Conservation (phyloP, 805 yeast species). For the Starmerella potacharoeniae region DNA sequence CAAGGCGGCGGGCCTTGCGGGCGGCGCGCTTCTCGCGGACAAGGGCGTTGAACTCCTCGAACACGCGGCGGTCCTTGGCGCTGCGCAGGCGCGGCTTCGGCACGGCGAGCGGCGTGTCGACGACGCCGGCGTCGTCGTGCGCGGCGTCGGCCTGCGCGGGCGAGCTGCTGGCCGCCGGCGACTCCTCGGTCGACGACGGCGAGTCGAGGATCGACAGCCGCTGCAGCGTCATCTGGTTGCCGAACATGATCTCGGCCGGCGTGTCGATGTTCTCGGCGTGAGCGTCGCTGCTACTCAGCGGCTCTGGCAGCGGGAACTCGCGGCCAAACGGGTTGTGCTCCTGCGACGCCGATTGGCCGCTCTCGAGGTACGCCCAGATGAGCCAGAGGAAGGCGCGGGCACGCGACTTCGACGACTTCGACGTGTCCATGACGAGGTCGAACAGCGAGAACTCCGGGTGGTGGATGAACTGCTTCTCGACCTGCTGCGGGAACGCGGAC, state of each 20-base stretch:
- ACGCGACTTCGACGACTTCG: conserved; percentile 51
- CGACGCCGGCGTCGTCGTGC: neutral
- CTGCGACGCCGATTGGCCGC: conserved; percentile 43
- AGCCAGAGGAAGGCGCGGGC: conserved; percentile 74
- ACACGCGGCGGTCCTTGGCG: conserved; percentile 14
- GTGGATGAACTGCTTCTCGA: conserved; percentile 34
- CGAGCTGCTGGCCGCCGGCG: neutral
- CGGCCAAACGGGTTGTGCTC: conserved; percentile 47
- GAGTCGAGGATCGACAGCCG: conserved; percentile 30
- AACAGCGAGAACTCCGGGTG: conserved; percentile 26
- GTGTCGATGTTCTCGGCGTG: conserved; percentile 36
- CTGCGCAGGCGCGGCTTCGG: conserved; percentile 17
- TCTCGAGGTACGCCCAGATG: conserved; percentile 67
- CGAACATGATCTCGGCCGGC: conserved; percentile 35
- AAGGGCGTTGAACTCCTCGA: conserved; percentile 17
- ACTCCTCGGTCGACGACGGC: conserved; percentile 1
- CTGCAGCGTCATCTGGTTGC: conserved; percentile 32
- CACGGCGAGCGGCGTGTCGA: conserved; percentile 8
- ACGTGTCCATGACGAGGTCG: conserved; percentile 52
- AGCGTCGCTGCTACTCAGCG: conserved; percentile 24
- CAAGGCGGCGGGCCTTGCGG: conserved; percentile 19
- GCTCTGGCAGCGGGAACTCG: conserved; percentile 35
- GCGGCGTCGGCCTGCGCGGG: neutral
- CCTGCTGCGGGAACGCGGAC: conserved; percentile 47
- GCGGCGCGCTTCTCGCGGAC: conserved; percentile 20